Evolutionary conservation across 2,329 filamentous ascomycete genomes (phyloP).

Genomic region (Dendryphion nanum): DNA sequence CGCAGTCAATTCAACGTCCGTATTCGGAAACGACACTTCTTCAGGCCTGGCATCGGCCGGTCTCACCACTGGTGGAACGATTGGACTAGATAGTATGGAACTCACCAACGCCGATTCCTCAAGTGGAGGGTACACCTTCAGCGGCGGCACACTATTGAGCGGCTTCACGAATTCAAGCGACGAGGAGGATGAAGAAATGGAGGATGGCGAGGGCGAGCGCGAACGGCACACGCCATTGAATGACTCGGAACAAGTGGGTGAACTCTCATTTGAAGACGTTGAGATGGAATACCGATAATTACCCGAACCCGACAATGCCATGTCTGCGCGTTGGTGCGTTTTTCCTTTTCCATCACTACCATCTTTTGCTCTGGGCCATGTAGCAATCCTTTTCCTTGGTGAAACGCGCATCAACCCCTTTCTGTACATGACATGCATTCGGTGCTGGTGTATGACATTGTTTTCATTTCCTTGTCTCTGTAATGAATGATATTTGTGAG

Average conservation of each 20-base stretch:
- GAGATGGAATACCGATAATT: conserved; percentile 59
- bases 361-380: conserved; percentile 2
- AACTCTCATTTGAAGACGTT: conserved; percentile 61
- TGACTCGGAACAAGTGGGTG: conserved; percentile 66
- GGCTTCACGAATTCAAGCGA: conserved; percentile 94
- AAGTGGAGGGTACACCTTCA: conserved; percentile 71
- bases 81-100: conserved; percentile 63
- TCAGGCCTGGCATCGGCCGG: conserved; percentile 77
- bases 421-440: no score
- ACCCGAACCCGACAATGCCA: conserved; percentile 23
- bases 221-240: conserved; percentile 46
- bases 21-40: conserved; percentile 49
- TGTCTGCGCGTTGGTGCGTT: conserved; percentile 40
- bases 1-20: conserved; percentile 56
- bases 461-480: no score
- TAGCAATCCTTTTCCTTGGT: conserved; percentile 1
- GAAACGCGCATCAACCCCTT: no score
- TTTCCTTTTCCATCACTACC: conserved; percentile 5
- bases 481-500: no score
- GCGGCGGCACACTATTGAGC: conserved; percentile 73
- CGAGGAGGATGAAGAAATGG: conserved; percentile 93
- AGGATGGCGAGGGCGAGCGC: conserved; percentile 75
- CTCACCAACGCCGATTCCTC: conserved; percentile 61
- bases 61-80: conserved; percentile 62
- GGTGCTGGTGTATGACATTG: no score